Evolutionary conservation across 805 yeast species (phyloP), one percentile per base, ranked within the genome.

Genomic region (Wickerhamomyces rabaulensis): DNA sequence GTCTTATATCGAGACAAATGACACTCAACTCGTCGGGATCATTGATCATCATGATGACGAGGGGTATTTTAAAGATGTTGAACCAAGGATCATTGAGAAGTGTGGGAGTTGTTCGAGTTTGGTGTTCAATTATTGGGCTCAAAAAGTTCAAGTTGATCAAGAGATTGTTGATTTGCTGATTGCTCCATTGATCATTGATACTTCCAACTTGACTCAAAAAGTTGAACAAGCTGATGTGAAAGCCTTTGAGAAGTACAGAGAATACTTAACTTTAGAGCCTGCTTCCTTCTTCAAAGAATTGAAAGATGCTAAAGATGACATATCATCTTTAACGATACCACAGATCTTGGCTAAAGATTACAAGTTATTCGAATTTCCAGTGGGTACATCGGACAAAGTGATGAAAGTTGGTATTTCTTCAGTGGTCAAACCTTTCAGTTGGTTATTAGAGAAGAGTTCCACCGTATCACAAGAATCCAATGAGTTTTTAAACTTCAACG

Each of bases 1-100:
- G 3, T 57, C 16, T 48, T 58, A 9, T 61, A 61, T 27, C 6
- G 17, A 17, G 2, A 16, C 9, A 1, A 19, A 27, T 20, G 9
- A 23, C n/a, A 26, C 16, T 1, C 55, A 63, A 6, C 80, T 85
- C 0, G 63, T 65, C 1, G 83, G 82, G 0, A 79, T 94, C 7
- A 78, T 94, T 22, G 99, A 92, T 61, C 99, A 92, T 61, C 99
- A 92, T 61, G 84, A 74, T 16, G 96, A 91, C 56, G 85, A 82
- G 51, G 67, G 67, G 0, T 63, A 66, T 9, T 79, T 70, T 52
- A 33, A 53, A 16, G 68, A 77, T 39, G 80, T 80, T 0, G 57
- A 61, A 1, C 97, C 97, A 0, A 66, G 94, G 45, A 65, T 84
- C 2, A 71, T 91, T 40, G 63, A 68, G 39, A 66, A 71, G 3